These are phyloP conservation scores for Capillidium rhysosporum DNA, from an alignment of 371 early-diverging fungal genomes.

Conservation along the genomic window DNA sequence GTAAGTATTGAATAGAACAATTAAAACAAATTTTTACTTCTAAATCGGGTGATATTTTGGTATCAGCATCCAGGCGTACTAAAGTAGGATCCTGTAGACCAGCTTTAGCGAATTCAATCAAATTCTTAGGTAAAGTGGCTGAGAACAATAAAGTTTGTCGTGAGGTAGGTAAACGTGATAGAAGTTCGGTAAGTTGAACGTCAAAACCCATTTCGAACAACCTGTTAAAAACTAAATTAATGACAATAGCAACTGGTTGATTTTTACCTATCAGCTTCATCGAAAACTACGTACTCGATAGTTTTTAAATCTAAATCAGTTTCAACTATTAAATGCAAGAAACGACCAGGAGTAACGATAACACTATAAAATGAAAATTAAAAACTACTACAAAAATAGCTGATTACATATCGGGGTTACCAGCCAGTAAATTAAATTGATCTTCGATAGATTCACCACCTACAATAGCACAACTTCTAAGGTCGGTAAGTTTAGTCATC, in stretches of 20 bases:
- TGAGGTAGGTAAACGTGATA: conserved; percentile 53
- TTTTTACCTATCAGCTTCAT: conserved; percentile 95
- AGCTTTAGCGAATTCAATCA: conserved; percentile 91
- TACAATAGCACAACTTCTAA: conserved; percentile 73
- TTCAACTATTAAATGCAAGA: conserved; percentile 89
- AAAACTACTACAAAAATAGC: not conserved
- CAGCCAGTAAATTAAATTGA: conserved; percentile 76
- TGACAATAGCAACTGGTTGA: not conserved
- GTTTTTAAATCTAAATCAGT: conserved; percentile 71
- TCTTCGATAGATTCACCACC: conserved; percentile 92
- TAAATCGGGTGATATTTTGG: conserved; percentile 79
- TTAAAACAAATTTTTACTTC: conserved; percentile 22
- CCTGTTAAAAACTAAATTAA: conserved; percentile 10
- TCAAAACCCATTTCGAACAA: conserved; percentile 96
- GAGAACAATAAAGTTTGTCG: conserved; percentile 89
- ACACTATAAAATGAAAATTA: conserved; percentile 19
- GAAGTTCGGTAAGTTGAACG: conserved; percentile 82
- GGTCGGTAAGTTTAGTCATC: conserved; percentile 73
- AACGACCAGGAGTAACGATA: conserved; percentile 95
- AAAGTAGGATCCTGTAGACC: conserved; percentile 84
- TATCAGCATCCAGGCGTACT: conserved; percentile 82
- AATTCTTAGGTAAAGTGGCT: conserved; percentile 77
- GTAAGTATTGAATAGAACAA: not conserved
- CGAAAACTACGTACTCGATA: conserved; percentile 92
- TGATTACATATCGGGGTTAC: conserved; percentile 77